A percentile compares a stretch with the other conserved stretches of the same genome.
Conservation (phyloP, 208 protist species). For the Trypanosoma platydactyli region DNA sequence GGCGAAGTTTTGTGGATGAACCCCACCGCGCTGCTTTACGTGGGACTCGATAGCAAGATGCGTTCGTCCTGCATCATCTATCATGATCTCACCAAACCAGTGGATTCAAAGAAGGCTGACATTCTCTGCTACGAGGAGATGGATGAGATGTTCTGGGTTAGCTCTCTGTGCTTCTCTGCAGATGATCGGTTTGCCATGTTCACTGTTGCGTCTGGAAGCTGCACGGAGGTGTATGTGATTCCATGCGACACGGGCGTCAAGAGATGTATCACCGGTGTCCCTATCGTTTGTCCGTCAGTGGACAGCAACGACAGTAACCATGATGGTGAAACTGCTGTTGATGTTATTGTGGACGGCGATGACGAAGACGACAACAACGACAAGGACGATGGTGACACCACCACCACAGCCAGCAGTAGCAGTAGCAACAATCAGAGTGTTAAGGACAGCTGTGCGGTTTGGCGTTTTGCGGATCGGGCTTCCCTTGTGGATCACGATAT, state of each 20-base stretch:
- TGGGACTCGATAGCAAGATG: constrained; percentile 55
- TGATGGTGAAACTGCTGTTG: neutral
- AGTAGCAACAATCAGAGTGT: neutral
- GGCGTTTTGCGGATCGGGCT: constrained; percentile 25
- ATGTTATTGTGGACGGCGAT: neutral
- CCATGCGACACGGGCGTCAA: constrained; percentile 17
- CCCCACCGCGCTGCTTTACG: constrained; percentile 45
- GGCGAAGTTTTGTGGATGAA: constrained; percentile 62
- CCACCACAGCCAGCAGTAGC: neutral
- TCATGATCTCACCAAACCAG: constrained; percentile 45
- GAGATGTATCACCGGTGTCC: constrained; percentile 18
- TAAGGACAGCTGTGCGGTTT: neutral
- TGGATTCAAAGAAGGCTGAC: constrained; percentile 18
- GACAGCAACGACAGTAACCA: neutral
- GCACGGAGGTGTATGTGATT: constrained; percentile 53
- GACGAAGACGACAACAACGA: neutral
- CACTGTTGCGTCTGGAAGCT: constrained; percentile 41
- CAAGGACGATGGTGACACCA: neutral
- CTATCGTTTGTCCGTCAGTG: constrained; percentile 4
- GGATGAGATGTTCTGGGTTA: constrained; percentile 64
- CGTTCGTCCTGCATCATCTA: constrained; percentile 55
- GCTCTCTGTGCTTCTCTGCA: constrained; percentile 42
- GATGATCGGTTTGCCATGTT: constrained; percentile 58
- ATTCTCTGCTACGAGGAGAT: constrained; percentile 62
- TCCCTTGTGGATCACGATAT: constrained; percentile 54